Base-by-base conservation (phyloP, 331 rosid genomes). In the Arachis monticola region DNA sequence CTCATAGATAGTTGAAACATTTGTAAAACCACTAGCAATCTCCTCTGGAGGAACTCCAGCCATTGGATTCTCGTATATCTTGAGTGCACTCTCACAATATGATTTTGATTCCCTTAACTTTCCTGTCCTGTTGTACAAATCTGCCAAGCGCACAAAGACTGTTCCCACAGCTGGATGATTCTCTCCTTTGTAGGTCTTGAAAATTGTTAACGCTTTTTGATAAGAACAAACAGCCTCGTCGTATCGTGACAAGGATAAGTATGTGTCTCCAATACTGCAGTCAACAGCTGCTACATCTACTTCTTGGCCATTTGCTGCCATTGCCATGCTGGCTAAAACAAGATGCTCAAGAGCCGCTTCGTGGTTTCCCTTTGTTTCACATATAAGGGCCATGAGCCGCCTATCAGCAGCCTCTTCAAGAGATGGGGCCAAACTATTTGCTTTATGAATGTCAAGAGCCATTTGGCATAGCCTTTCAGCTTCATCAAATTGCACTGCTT, bases 351-450 rank as follows among this genome's bases (percentile, higher is more conserved):
- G 88, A 77, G 88, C 88, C 40, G 79, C 79, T 81, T 84, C 88
- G 32, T 84, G 85, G 13, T 84, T 74, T 67, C 88, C 88, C 76
- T 77, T 81, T 60, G 85, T 75, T 48, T 84, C 88, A 66, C 76
- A 84, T 51, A 84, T 81, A 51, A 84, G 88, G 70, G 85, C 88
- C 85, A 84, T 84, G 62, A 84, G 85, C 85, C 88, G 81, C 81
- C 88, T 84, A 81, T 81, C 88, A 60, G 88, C 81, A 27, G 83
- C 85, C 79, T 84, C 88, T 74, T 84, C 85, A 31, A 84, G 58
- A 47, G 85, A 77, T 46, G 85, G 81, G 35, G 83, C 70, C 7
- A 79, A 77, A 65, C 80, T 69, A 60, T 70, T 77, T 74, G 60
- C 81, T 70, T 47, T 78, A 48, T 84, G 88, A 74, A 81, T 81